Evolutionary conservation across 805 yeast species (phyloP).

Genomic region (Cyberlindnera samutprakarnensis): DNA sequence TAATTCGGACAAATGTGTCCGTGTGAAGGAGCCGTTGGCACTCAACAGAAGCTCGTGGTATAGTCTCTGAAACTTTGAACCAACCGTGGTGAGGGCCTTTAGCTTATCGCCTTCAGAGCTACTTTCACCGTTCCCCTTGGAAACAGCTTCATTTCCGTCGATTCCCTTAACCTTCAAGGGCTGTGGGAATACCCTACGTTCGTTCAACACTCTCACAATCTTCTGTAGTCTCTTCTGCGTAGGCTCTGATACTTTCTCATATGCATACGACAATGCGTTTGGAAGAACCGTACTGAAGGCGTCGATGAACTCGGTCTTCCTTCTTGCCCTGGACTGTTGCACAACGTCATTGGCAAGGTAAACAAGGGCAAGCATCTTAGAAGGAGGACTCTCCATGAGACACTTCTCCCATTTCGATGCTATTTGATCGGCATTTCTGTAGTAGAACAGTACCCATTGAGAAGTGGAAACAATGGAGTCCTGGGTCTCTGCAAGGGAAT

Average conservation of each 20-base stretch:
- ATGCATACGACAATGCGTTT: constrained; percentile 26
- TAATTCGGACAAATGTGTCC: constrained; percentile 5
- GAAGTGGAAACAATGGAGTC: constrained; percentile 69
- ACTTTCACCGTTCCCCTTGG: background rate
- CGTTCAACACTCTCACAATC: constrained; percentile 50
- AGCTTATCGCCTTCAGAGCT: constrained; percentile 8
- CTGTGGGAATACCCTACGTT: constrained; percentile 36
- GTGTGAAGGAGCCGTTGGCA: constrained; percentile 13
- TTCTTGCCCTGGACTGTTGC: constrained; percentile 64
- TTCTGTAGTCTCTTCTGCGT: constrained; percentile 34
- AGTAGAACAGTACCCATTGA: constrained; percentile 67
- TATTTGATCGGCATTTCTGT: constrained; percentile 45
- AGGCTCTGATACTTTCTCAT: constrained; percentile 9
- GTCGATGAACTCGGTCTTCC: constrained; percentile 47
- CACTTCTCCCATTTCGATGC: constrained; percentile 46
- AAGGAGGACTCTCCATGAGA: constrained; percentile 25
- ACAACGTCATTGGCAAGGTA: constrained; percentile 78
- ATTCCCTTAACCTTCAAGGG: constrained; percentile 10
- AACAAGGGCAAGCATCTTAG: constrained; percentile 47
- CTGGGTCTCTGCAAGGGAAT: constrained; percentile 49
- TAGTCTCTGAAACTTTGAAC: constrained; percentile 13
- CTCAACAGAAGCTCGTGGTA: constrained; percentile 16
- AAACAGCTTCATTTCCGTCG: background rate
- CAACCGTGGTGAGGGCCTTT: constrained; percentile 5
- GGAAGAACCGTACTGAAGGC: constrained; percentile 50